These are phyloP conservation scores for Grosmannia serpens DNA, from an alignment of 2,329 filamentous ascomycete genomes.

Conservation along the genomic window DNA sequence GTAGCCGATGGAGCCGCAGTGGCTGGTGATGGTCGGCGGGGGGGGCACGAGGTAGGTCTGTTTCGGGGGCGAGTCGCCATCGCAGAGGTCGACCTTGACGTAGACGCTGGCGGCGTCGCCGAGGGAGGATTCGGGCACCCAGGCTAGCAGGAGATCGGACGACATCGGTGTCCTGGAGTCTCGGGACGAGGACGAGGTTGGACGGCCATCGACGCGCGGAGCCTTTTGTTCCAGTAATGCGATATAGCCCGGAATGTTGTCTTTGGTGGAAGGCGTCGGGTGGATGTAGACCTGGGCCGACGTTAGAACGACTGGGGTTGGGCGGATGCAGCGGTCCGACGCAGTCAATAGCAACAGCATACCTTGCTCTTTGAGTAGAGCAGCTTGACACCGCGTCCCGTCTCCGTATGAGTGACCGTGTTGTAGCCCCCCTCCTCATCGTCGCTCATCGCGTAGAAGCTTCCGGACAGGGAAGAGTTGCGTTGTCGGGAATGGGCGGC, in stretches of 20 bases:
- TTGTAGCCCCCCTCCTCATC: slow-evolving; percentile 93
- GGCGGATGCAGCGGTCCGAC: not conserved
- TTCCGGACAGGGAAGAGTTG: slow-evolving; percentile 63
- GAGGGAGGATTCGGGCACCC: slow-evolving; percentile 82
- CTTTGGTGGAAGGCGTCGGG: slow-evolving; percentile 81
- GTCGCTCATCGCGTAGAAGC: slow-evolving; percentile 93
- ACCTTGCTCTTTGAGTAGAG: slow-evolving; percentile 96
- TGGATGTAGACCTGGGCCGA: slow-evolving; percentile 75
- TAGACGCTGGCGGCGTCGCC: slow-evolving; percentile 82
- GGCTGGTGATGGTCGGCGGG: slow-evolving; percentile 72
- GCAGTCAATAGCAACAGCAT: slow-evolving; percentile 14
- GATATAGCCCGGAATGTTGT: slow-evolving; percentile 91
- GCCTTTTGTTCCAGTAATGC: slow-evolving; percentile 85
- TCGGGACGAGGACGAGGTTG: slow-evolving; percentile 32
- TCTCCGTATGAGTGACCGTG: slow-evolving; percentile 71
- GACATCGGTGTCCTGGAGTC: slow-evolving; percentile 33
- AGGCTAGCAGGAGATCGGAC: slow-evolving; percentile 75
- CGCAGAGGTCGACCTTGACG: slow-evolving; percentile 86
- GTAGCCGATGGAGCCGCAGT: slow-evolving; percentile 58
- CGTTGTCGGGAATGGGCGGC: slow-evolving; percentile 15
- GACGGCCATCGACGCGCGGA: slow-evolving; percentile 22
- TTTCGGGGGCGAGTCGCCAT: slow-evolving; percentile 66
- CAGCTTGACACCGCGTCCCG: slow-evolving; percentile 78
- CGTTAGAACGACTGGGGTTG: not conserved
- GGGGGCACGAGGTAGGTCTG: slow-evolving; percentile 87